Base-by-base conservation (phyloP, 164 flowering plant genomes). In the Echeveria elegans region DNA sequence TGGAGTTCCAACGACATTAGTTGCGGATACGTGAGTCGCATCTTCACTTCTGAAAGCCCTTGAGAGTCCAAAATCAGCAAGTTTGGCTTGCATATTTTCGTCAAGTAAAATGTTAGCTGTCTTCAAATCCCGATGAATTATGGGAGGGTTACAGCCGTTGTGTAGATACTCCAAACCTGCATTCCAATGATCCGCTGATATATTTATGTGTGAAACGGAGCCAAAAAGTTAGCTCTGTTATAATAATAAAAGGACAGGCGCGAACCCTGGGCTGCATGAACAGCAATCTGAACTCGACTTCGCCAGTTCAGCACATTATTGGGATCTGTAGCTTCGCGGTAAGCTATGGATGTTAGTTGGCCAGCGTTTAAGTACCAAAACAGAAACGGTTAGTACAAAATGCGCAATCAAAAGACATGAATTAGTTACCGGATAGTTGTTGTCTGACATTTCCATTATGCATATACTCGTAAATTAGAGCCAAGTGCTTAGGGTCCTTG, bases 191-290 rank as follows among this genome's bases (percentile, higher is more conserved):
- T n/a, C n/a, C n/a, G n/a, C n/a, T n/a, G n/a, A n/a, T n/a, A n/a
- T n/a, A n/a, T n/a, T n/a, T n/a, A n/a, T n/a, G n/a, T n/a, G n/a
- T n/a, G n/a, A n/a, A n/a, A n/a, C n/a, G n/a, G n/a, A n/a, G n/a
- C n/a, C n/a, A n/a, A n/a, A 34, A 34, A 3, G 3, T 34, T 34
- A 3, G 7, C 37, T 34, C 37, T n/a, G n/a, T n/a, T n/a, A 34
- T 34, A 34, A 7, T 34, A 3, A 16, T 4, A 11, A 15, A 43
- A 5, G 16, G 28, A 4, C 10, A n/a, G 48, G 58, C 29, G 26
- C 36, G 18, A 19, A 82, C 83, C 83, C 61, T 73, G 76, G 43
- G 81, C 80, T 21, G 77, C 71, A 64, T 78, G 80, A 8, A 77
- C 10, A 34, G 85, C 82, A 1, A 77, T 79, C 36, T 72, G 75